Conservation (phyloP, 805 yeast species). For the Candida suzukii region DNA sequence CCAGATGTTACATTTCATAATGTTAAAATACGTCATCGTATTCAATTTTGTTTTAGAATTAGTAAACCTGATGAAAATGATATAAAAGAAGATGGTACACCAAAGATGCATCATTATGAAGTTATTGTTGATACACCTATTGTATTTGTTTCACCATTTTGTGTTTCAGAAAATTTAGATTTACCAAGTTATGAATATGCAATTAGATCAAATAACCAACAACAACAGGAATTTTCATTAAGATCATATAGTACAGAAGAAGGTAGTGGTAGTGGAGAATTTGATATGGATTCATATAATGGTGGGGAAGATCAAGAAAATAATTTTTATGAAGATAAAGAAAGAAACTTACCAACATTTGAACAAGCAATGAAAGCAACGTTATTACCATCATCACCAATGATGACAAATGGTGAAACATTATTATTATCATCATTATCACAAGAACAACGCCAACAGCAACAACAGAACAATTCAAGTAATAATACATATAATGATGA, state of each 20-base stretch:
- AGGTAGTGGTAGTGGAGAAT: slow-evolving; percentile 3
- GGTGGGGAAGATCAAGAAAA: slow-evolving; percentile 10
- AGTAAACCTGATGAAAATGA: slow-evolving; percentile 49
- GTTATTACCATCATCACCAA: slow-evolving; percentile 35
- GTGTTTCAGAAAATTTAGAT: slow-evolving; percentile 24
- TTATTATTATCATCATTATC: too few species aligned
- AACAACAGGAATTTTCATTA: too few species aligned
- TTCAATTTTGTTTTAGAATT: slow-evolving; percentile 65
- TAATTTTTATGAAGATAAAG: neutral
- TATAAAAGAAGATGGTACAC: slow-evolving; percentile 20
- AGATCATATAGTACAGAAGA: too few species aligned
- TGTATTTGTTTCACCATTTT: slow-evolving; percentile 39
- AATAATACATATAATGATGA: slow-evolving; percentile 31
- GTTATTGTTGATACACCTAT: slow-evolving; percentile 77
- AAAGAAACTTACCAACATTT: slow-evolving; percentile 42
- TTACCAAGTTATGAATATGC: slow-evolving; percentile 33
- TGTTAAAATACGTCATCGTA: slow-evolving; percentile 55
- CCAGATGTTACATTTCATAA: slow-evolving; percentile 62
- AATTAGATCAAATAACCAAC: slow-evolving; percentile 12
- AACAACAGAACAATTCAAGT: too few species aligned
- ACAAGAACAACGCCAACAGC: too few species aligned
- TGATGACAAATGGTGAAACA: slow-evolving; percentile 9
- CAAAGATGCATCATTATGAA: slow-evolving; percentile 65
- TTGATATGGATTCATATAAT: slow-evolving; percentile 5
- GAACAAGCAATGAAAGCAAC: slow-evolving; percentile 49